Evolutionary conservation across 2,329 filamentous ascomycete genomes (phyloP), one percentile per base, ranked within the genome.

Genomic region (Neonectria sp.): DNA sequence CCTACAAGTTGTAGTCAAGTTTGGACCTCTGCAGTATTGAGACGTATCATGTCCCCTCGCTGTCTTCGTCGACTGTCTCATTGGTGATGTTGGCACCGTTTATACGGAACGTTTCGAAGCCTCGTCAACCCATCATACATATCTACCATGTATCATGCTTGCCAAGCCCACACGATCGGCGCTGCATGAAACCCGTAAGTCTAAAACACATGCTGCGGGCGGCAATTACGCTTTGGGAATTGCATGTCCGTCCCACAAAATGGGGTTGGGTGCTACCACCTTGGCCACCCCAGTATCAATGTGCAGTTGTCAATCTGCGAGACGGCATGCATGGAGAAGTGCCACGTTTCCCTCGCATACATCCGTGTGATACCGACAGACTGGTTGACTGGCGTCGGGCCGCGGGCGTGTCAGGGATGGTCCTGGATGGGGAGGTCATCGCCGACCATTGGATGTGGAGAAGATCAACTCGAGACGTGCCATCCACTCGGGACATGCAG

Each of bases 171-270:
- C 40, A 3, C 21, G 9, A 12, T 45, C 40, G 40, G 3, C 40
- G 24, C 40, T n/a, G n/a, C 40, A 24, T 45, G 40, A 21, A 45
- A 12, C 17, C 9, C 40, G 8, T 24, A 21, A 45, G 5, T 12
- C n/a, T 12, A 45, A 45, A 45, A 24, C n/a, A 12, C 7, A 12
- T 4, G 37, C n/a, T 45, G 40, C 40, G n/a, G 40, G 40, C n/a
- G 40, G 11, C 40, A 24, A 21, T 45, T 24, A 45, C n/a, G 5
- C 40, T 45, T 45, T 45, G 7, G 17, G n/a, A n/a, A n/a, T 21
- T 45, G 40, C 40, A 43, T 43, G 37, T 43, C 37, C 37, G 40
- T 45, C 40, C 40, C 40, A 45, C 40, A 45, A 45, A 45, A 45
- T 2, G n/a, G 40, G 40, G n/a, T n/a, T n/a, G n/a, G n/a, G 8